phyloP scores from a whole-genome alignment of 179 eudicot species.

The Drosera spatulata region DNA sequence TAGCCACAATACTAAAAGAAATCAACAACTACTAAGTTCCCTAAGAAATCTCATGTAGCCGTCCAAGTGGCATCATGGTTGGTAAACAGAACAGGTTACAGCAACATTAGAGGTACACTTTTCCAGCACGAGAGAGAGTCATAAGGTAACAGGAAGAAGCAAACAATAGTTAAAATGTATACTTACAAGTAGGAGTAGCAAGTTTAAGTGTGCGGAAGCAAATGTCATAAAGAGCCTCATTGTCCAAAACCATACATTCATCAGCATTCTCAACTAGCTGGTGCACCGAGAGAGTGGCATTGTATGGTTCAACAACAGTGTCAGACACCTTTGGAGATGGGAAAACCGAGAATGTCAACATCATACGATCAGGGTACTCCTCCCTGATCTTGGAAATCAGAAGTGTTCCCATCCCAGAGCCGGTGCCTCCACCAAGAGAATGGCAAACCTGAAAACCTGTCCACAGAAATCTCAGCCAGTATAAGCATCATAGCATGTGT shows the following conservation, averaged over 20 bases:
- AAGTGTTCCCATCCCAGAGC: not conserved
- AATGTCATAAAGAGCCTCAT: slow-evolving; percentile 1
- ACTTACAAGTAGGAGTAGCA: not conserved
- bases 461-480: too few relatives aligned
- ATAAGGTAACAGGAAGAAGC: too few relatives aligned
- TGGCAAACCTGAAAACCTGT: slow-evolving; percentile 2
- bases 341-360: slow-evolving; percentile 1
- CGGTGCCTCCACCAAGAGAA: slow-evolving; percentile 1
- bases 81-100: too few relatives aligned
- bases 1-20: too few relatives aligned
- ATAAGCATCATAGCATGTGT: too few relatives aligned
- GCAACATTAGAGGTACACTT: too few relatives aligned
- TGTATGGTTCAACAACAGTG: slow-evolving; percentile 1
- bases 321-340: not conserved
- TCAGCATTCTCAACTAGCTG: slow-evolving; percentile 1
- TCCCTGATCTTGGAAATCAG: slow-evolving; percentile 2
- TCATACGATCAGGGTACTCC: slow-evolving; percentile 2
- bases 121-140: too few relatives aligned
- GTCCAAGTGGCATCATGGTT: too few relatives aligned
- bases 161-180: not conserved
- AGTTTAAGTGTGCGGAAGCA: slow-evolving; percentile 3
- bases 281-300: not conserved
- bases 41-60: too few relatives aligned
- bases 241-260: slow-evolving; percentile 2
- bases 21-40: too few relatives aligned